Evolutionary conservation across 2,329 filamentous ascomycete genomes (phyloP).

Genomic region (Piedraia hortae): DNA sequence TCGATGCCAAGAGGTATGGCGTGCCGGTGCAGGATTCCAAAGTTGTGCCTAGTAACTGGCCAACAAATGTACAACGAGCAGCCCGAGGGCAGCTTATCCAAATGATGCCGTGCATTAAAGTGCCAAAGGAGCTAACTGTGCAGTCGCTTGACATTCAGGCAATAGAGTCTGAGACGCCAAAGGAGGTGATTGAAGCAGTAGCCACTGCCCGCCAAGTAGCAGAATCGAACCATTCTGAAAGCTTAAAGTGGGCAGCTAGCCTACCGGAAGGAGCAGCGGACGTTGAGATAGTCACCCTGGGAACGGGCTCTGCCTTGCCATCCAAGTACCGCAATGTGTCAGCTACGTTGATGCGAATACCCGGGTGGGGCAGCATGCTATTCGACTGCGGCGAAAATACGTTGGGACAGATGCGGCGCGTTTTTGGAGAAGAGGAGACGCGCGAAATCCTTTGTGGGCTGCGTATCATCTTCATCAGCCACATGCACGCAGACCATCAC

Average conservation of each 20-base stretch:
- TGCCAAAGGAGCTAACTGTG: slow-evolving; percentile 21
- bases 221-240: slow-evolving; percentile 26
- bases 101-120: slow-evolving; percentile 13
- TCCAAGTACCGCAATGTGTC: slow-evolving; percentile 94
- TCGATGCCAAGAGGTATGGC: slow-evolving; percentile 49
- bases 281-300: slow-evolving; percentile 60
- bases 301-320: slow-evolving; percentile 70
- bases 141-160: slow-evolving; percentile 22
- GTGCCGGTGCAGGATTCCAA: slow-evolving; percentile 31
- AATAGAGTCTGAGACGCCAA: slow-evolving; percentile 17
- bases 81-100: slow-evolving; percentile 12
- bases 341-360: slow-evolving; percentile 57
- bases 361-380: slow-evolving; percentile 63
- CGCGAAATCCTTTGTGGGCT: slow-evolving; percentile 49
- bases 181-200: slow-evolving; percentile 27
- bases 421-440: slow-evolving; percentile 37
- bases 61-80: slow-evolving; percentile 8
- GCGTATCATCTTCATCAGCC: slow-evolving; percentile 71
- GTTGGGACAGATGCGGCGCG: slow-evolving; percentile 55
- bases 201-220: slow-evolving; percentile 15
- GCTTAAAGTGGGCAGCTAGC: slow-evolving; percentile 27
- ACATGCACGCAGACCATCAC: slow-evolving; percentile 90
- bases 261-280: slow-evolving; percentile 37
- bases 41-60: slow-evolving; percentile 2
- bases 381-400: slow-evolving; percentile 87